phyloP scores from a whole-genome alignment of 352 stramenopile species.

The Pythium volutum region DNA sequence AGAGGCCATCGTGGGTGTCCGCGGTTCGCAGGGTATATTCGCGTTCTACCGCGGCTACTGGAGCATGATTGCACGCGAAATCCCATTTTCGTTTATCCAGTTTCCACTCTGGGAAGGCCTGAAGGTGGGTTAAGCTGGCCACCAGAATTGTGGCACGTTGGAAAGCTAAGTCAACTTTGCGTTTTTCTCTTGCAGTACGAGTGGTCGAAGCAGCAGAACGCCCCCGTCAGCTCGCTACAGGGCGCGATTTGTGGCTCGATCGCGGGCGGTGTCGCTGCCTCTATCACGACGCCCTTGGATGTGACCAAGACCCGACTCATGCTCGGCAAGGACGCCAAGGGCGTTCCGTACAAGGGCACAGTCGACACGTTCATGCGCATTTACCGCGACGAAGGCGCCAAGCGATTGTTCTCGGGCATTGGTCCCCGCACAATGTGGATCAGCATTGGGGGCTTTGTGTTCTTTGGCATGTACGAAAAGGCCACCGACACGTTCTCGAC shows the following conservation, averaged over 20 bases:
- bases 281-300: constrained; percentile 98
- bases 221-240: constrained; percentile 87
- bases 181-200: constrained; percentile 39
- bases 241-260: constrained; percentile 94
- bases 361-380: constrained; percentile 90
- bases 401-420: constrained; percentile 93
- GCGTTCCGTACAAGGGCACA: constrained; percentile 90
- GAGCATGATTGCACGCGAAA: constrained; percentile 98
- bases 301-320: constrained; percentile 99
- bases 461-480: constrained; percentile 99
- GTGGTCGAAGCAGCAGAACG: constrained; percentile 75
- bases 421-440: constrained; percentile 99
- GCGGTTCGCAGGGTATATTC: constrained; percentile 63
- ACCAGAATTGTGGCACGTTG: neutral
- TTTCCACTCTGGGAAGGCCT: constrained; percentile 98
- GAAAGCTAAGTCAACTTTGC: neutral
- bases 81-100: constrained; percentile 99
- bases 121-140: constrained; percentile 64
- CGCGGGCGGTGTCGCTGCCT: constrained; percentile 93
- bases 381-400: constrained; percentile 87
- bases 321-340: constrained; percentile 94
- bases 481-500: constrained; percentile 64
- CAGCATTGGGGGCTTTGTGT: constrained; percentile 99
- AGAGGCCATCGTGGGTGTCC: constrained; percentile 73
- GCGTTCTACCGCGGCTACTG: constrained; percentile 97